A percentile compares a stretch with the other conserved stretches of the same genome.
phyloP scores from a whole-genome alignment of 192 early-diverging fungal species.

The Entophlyctis luteolus region DNA sequence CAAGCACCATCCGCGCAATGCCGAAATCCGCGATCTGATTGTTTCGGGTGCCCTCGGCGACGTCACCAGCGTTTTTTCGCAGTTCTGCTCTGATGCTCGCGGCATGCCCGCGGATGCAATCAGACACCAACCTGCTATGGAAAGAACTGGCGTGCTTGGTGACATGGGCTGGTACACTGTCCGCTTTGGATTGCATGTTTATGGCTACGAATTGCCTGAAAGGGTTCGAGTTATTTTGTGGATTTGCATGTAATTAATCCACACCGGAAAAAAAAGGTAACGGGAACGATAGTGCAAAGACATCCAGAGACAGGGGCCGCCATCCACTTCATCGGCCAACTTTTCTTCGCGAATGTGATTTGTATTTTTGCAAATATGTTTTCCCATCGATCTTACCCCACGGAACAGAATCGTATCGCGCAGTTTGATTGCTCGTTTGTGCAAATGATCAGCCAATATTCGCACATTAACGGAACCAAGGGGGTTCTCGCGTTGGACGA shows the following conservation, averaged over 20 bases:
- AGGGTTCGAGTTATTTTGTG: not conserved
- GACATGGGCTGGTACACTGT: constrained; percentile 28
- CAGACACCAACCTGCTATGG: constrained; percentile 4
- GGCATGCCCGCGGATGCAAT: constrained; percentile 8
- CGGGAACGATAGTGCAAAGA: constrained; percentile 12
- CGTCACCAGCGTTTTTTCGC: constrained; percentile 15
- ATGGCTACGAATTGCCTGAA: constrained; percentile 21
- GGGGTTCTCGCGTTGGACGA: constrained; percentile 16
- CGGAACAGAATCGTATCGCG: constrained; percentile 5
- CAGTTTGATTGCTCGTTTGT: constrained; percentile 11
- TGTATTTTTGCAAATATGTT: too few species aligned
- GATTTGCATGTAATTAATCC: not conserved
- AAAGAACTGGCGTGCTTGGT: constrained; percentile 10
- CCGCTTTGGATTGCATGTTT: constrained; percentile 12
- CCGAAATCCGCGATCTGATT: constrained; percentile 4
- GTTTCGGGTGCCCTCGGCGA: constrained; percentile 6
- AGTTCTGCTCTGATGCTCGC: constrained; percentile 11
- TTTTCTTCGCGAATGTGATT: constrained; percentile 5
- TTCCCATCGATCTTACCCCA: too few species aligned
- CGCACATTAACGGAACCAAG: constrained; percentile 17
- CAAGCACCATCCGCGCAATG: constrained; percentile 28
- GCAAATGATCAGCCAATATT: constrained; percentile 7
- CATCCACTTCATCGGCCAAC: constrained; percentile 10
- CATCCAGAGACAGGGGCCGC: constrained; percentile 1
- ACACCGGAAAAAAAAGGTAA: not conserved